Evolutionary conservation across 768 basidiomycete genomes (phyloP), one percentile per base, ranked within the genome.

Genomic region (Tulasnella sp.): DNA sequence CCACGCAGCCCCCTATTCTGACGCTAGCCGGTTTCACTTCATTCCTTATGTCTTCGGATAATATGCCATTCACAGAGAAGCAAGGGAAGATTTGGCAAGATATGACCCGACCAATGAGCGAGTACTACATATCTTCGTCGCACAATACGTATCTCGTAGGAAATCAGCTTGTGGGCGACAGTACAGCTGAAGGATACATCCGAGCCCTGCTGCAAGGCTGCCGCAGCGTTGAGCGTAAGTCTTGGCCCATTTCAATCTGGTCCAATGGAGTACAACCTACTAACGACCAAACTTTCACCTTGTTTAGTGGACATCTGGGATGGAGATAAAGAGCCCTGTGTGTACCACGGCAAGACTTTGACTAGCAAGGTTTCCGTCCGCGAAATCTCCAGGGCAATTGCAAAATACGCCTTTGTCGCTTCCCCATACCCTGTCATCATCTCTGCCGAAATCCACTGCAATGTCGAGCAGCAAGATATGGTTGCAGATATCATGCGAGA

Each of bases 111-210:
- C 94, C 97, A 0, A 85, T 97, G 17, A 88, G 90, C 1, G 93
- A 98, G 76, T 99, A 99, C 81, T 94, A 86, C 80, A 88, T 96
- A 80, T 94, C 93, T 3, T 91, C 93, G 14, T 94, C 93, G 11
- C 96, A 99, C 81, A 98, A 99, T 79, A 96, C 94, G 0, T 96
- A 96, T 80, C 89, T 96, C 11, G 89, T 93, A 22, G 94, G 94
- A 0, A 87, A 93, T 80, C 94, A 96, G 80, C 86, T 94, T 3
- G 87, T 96, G 54, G 97, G 97, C 5, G 89, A 91, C 38, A 84
- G 83, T 82, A 81, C 89, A 81, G 80, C 85, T 40, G 86, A 86
- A 77, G 89, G 97, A 0, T 99, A 99, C 81, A 95, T 98, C 75
- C 87, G 97, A 0, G 96, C 96, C 0, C 84, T 98, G 52, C 85